These are phyloP conservation scores for Blepharisma undulans DNA, from an alignment of 169 alveolate species.

Conservation along the genomic window DNA sequence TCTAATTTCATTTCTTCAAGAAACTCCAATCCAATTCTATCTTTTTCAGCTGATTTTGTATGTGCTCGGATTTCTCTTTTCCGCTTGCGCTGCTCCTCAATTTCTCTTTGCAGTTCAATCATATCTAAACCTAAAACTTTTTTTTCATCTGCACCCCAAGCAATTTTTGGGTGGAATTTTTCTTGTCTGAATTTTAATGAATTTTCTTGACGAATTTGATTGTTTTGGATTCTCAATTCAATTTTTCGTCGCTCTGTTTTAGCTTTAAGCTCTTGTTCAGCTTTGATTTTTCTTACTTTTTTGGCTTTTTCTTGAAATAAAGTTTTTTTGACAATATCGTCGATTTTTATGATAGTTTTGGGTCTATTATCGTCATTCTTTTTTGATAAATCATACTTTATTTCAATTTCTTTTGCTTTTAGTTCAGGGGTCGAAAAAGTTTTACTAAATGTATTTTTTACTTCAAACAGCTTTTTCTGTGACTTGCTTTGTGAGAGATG, in stretches of 20 bases:
- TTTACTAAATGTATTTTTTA: neutral
- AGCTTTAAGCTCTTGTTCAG: neutral
- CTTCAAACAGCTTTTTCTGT: neutral
- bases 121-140: neutral
- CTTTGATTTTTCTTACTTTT: neutral
- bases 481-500: neutral
- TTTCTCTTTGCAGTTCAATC: neutral
- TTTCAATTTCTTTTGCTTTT: neutral
- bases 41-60: neutral
- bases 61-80: neutral
- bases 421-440: neutral
- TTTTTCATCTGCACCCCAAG: constrained; percentile 18
- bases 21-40: neutral
- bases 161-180: neutral
- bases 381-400: neutral
- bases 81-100: neutral
- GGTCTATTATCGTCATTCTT: neutral
- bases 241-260: neutral
- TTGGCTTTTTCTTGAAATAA: neutral
- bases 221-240: neutral
- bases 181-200: constrained; percentile 16
- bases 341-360: neutral
- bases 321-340: neutral
- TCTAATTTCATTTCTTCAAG: neutral
- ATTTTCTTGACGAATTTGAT: neutral